Base-by-base conservation (phyloP, 495 filamentous ascomycete genomes). In the Apodospora peruviana region DNA sequence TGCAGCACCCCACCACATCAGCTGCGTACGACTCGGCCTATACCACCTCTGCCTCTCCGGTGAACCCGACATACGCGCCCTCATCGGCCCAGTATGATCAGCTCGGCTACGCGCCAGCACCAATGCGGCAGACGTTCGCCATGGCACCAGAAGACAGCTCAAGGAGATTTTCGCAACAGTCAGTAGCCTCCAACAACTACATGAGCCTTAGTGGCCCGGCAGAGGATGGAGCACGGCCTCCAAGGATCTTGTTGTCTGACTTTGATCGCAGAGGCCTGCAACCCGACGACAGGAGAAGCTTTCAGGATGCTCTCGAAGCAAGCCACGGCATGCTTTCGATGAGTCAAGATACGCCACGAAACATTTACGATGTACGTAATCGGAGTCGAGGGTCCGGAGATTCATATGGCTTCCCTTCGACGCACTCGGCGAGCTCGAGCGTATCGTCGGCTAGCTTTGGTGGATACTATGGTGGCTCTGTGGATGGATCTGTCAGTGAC, bases 351-450 rank as follows among this genome's bases (percentile, higher is more conserved):
- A 85, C 91, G 5, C 90, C 91, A 14, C 78, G 90, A 38, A 90
- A 90, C 67, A 88, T 95, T 57, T 95, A 95, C 60, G 88, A 83
- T 40, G 75, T 82, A 51, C 80, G 74, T 32, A 67, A 65, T 45
- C 61, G 71, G 39, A 48, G 34, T 23, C 76, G 88, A 27, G 82
- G 82, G 27, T 91, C 90, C 2, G 73, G 80, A n/a, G 90, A 96
- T 65, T 89, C 89, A 8, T 96, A 96, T 58, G 91, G 91, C 20
- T 96, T 96, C 65, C 91, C 91, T 1, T 78, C 88, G 14, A 79
- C 86, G 14, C 91, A 97, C 69, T 97, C 93, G 1, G 81, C 88
- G n/a, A 88, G 80, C 58, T 97, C 94, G 2, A 97, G 94, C 35
- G 88, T 97, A 51, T 98, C 93, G 3, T 95, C 90, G 11, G 79